phyloP scores from a whole-genome alignment of 1,284 basidiomycete genomes.

The Fomitopsis schrenkii region DNA sequence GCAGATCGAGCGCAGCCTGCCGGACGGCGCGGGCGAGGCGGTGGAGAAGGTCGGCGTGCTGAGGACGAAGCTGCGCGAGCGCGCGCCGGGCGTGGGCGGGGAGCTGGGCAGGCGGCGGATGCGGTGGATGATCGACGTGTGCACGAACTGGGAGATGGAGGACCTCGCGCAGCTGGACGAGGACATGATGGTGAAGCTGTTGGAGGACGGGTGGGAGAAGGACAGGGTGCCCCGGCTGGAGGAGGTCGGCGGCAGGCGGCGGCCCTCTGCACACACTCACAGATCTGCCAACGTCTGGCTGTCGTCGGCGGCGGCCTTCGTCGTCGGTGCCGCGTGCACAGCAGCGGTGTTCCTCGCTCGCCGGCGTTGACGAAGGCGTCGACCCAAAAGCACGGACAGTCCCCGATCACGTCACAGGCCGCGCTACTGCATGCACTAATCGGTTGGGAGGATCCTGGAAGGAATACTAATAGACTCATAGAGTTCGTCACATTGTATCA shows the following conservation, averaged over 20 bases:
- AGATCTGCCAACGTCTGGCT: constrained; percentile 12
- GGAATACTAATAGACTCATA: neutral
- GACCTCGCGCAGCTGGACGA: constrained; percentile 70
- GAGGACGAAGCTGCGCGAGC: constrained; percentile 62
- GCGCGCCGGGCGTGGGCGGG: constrained; percentile 77
- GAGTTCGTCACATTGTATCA: neutral
- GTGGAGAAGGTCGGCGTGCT: constrained; percentile 80
- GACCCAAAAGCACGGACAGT: neutral
- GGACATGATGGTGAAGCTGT: constrained; percentile 49
- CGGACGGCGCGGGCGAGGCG: constrained; percentile 72
- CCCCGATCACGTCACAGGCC: neutral
- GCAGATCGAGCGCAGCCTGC: constrained; percentile 67
- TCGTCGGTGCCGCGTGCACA: constrained; percentile 29
- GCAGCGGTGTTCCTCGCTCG: constrained; percentile 18
- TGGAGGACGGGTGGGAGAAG: constrained; percentile 72
- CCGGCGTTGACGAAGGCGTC: neutral
- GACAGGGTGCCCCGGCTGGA: constrained; percentile 44
- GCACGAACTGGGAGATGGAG: constrained; percentile 81
- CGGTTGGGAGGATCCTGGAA: neutral
- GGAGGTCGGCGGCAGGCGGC: constrained; percentile 35
- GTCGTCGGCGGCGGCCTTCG: constrained; percentile 29
- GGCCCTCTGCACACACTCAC: neutral
- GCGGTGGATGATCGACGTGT: constrained; percentile 93
- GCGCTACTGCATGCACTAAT: neutral
- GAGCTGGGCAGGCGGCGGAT: constrained; percentile 74